Conservation (phyloP, 192 early-diverging fungal species). For the Linnemannia hyalina region DNA sequence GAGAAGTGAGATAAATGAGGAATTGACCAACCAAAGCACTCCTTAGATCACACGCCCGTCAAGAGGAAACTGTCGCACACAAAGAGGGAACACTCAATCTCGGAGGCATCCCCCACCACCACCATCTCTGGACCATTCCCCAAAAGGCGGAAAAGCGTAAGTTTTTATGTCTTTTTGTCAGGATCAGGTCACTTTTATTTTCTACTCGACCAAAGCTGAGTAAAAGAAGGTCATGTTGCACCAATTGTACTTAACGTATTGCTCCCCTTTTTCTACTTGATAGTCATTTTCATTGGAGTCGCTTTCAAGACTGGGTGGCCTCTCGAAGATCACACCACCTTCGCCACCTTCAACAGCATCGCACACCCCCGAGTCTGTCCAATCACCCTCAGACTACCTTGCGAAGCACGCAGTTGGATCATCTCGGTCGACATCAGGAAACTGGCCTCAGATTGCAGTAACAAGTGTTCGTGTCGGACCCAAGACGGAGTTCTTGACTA, state of each 20-base stretch:
- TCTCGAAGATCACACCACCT: background rate
- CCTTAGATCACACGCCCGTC: conserved; percentile 29
- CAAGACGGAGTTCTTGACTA: conserved; percentile 22
- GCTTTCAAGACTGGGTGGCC: background rate
- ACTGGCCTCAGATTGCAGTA: conserved; percentile 34
- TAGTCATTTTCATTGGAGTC: conserved; percentile 17
- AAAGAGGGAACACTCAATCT: background rate
- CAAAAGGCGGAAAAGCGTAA: conserved; percentile 11
- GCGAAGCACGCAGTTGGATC: background rate
- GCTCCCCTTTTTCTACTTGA: background rate
- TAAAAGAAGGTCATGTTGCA: background rate
- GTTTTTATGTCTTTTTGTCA: background rate
- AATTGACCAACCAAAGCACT: conserved; percentile 7
- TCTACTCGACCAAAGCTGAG: background rate
- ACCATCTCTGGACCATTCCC: background rate
- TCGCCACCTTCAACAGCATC: conserved; percentile 10
- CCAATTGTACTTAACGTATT: background rate
- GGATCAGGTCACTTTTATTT: background rate
- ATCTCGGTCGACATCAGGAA: background rate
- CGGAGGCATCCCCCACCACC: background rate
- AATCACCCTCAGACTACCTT: background rate
- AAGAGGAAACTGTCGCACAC: conserved; percentile 27
- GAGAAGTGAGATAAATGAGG: background rate
- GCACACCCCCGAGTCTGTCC: background rate
- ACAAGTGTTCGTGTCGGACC: conserved; percentile 26